These are phyloP conservation scores for Trichoderma citrinoviride DNA, from an alignment of 2,329 filamentous ascomycete genomes.

Conservation along the genomic window DNA sequence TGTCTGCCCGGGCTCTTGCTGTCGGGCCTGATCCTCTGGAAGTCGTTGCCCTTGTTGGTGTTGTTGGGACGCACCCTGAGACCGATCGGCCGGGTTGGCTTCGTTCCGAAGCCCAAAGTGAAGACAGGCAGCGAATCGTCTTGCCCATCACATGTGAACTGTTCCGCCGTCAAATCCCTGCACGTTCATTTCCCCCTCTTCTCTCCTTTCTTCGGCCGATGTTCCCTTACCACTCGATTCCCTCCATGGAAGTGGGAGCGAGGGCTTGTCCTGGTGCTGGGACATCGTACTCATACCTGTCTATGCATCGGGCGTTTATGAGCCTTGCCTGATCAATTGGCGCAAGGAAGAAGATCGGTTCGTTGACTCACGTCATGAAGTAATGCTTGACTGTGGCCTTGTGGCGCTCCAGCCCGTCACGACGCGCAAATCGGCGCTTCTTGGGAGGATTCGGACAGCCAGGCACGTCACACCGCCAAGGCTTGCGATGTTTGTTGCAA, in stretches of 20 bases:
- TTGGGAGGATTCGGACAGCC: slow-evolving; percentile 43
- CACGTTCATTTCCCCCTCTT: background rate
- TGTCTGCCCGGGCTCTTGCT: too few species aligned
- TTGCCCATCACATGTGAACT: background rate
- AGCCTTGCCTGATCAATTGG: background rate
- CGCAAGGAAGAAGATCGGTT: background rate
- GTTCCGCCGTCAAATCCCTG: background rate
- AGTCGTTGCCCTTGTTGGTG: background rate
- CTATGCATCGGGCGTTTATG: background rate
- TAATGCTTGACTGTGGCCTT: slow-evolving; percentile 42
- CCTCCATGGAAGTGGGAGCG: background rate
- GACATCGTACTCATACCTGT: background rate
- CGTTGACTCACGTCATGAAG: slow-evolving; percentile 29
- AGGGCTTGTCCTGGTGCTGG: background rate
- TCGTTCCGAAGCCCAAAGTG: background rate
- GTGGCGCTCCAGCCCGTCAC: slow-evolving; percentile 43
- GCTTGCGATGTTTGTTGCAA: slow-evolving; percentile 44
- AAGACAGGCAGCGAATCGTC: background rate
- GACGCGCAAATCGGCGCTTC: slow-evolving; percentile 42
- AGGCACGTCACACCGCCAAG: slow-evolving; percentile 40
- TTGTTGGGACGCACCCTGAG: background rate
- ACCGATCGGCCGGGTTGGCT: background rate
- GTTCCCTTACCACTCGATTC: background rate
- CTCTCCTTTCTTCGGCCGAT: background rate
- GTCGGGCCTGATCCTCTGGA: background rate